Evolutionary conservation across 768 basidiomycete genomes (phyloP), one percentile per base, ranked within the genome.

Genomic region (Roridomyces roridus): DNA sequence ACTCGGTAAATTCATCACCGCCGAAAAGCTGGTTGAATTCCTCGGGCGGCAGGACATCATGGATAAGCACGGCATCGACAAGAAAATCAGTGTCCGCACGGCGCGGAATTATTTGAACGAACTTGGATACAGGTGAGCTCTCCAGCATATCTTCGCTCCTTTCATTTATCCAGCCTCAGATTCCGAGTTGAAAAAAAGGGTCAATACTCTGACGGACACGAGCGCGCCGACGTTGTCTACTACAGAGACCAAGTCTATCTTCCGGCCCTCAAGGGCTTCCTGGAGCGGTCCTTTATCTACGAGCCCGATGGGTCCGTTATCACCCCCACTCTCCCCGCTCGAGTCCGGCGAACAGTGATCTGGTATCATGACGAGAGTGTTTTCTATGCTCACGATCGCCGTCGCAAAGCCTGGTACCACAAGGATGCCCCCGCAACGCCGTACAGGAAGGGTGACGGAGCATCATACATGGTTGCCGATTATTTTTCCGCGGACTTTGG

Each of bases 401-500:
- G 57, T 0, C 61, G 60, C 29, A n/a, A 49, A 18, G 20, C 35
- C 9, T 75, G 71, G 70, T 41, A 64, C 11, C 56, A 69, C 21
- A 36, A 64, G 14, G 14, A 25, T 35, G 52, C 18, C 46, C 48
- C 18, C n/a, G 41, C 51, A 36, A 54, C 44, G 4, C 73, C 69
- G 24, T 54, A 69, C 25, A 35, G 51, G 29, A 76, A 76, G 49
- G 74, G 73, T 10, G 72, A 75, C n/a, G 50, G 74, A 1, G 54
- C 42, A 1, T 73, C 69, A 8, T 53, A 72, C 2, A 76, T 74
- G 72, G 68, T 73, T 21, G 66, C 70, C 1, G 66, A 76, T 55
- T 74, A 72, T 62, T 67, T 76, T 3, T 74, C 67, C 6, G 64
- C 72, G 10, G 68, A 72, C 28, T 69, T 64, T 59, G 67, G 69